Conservation (phyloP, 306 rosid species). For the Gleditsia sinensis region DNA sequence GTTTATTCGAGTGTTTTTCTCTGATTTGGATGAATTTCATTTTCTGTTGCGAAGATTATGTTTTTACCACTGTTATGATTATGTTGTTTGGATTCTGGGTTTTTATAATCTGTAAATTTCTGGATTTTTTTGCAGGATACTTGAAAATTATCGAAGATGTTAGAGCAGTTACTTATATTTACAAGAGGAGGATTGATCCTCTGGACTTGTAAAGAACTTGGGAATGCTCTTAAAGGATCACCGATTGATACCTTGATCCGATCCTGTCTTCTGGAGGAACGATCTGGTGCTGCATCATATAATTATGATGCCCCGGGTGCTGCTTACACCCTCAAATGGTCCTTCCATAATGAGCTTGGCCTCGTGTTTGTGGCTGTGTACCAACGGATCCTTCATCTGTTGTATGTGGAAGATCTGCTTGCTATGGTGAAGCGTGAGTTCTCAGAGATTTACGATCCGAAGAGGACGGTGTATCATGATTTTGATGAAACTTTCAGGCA, state of each 20-base stretch:
- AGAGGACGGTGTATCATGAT: constrained; percentile 57
- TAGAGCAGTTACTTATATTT: constrained; percentile 88
- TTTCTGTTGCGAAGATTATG: neutral
- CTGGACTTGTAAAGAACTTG: constrained; percentile 86
- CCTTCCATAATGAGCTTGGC: constrained; percentile 88
- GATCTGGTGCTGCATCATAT: constrained; percentile 81
- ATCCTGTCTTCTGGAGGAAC: constrained; percentile 91
- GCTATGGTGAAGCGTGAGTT: constrained; percentile 78
- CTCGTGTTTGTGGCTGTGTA: constrained; percentile 91
- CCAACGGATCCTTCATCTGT: constrained; percentile 77
- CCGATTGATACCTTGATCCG: constrained; percentile 92
- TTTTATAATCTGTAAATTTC: neutral
- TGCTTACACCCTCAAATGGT: constrained; percentile 92
- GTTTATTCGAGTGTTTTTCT: neutral
- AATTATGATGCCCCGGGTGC: constrained; percentile 86
- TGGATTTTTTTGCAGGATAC: constrained; percentile 44
- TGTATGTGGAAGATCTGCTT: constrained; percentile 86
- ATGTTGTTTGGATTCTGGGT: neutral
- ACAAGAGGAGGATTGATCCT: constrained; percentile 94
- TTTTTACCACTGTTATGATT: neutral
- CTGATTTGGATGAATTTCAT: neutral
- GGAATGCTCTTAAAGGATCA: constrained; percentile 85
- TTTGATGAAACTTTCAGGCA: constrained; percentile 86
- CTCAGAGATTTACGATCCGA: constrained; percentile 66
- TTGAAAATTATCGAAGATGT: constrained; percentile 49